Base-by-base conservation (phyloP, 169 alveolate species). In the Plasmodium yoelii region DNA sequence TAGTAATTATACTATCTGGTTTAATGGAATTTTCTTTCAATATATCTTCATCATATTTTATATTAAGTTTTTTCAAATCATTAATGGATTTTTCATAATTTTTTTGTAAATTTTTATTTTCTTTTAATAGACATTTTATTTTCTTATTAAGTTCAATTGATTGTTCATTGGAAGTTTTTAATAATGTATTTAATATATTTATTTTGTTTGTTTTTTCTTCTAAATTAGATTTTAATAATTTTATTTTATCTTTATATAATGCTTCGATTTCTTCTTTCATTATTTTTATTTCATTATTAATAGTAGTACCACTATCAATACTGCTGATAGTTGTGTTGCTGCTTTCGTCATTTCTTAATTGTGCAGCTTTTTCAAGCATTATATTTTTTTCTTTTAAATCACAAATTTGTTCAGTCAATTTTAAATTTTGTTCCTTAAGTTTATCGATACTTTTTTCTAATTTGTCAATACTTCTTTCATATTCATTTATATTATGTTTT, bases 141-240 rank as follows among this genome's bases (percentile, higher is more conserved):
- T 82, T 82, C 18, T 67, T 67, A 61, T 82, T 82, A 47, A 82
- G 44, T 44, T 82, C 74, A 34, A 39, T 44, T n/a, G 90, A 46
- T 65, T 82, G 90, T 39, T 46, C 68, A 56, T 82, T 82, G 7
- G 90, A 82, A 34, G 90, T 82, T 82, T 82, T 65, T 47, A 82
- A 51, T 61, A 82, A 82, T 3, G n/a, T 39, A 49, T 82, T 82
- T 55, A 82, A 51, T 47, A 82, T 26, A 19, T 26, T 65, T 9
- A 82, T 67, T 82, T 82, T 82, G 10, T 70, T 47, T 24, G 67
- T 82, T 18, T 61, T 82, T 39, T 65, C 90, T 22, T 82, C 90
- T 82, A 82, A 59, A 59, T 67, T 82, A 19, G 19, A 18, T 15
- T 67, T 82, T 82, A 82, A 60, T 59, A 67, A 5, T 22, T 82